Conservation (phyloP, 1,284 basidiomycete genomes). For the Moniliophthora roreri region DNA sequence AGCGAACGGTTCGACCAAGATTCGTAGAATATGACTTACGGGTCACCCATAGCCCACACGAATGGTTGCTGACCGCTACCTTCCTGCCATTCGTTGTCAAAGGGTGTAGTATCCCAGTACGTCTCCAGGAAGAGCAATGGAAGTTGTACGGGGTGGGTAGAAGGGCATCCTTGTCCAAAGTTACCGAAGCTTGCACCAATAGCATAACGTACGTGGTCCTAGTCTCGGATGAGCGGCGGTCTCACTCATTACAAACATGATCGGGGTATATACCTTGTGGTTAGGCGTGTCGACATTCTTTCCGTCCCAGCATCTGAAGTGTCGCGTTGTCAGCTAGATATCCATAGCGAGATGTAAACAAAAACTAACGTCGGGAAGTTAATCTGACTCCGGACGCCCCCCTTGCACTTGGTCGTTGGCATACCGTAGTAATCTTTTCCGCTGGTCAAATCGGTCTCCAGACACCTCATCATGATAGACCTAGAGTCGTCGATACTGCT, state of each 20-base stretch:
- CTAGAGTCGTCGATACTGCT: no score
- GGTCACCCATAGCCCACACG: slow-evolving; percentile 24
- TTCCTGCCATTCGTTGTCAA: slow-evolving; percentile 18
- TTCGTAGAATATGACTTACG: slow-evolving; percentile 13
- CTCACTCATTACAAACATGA: no score
- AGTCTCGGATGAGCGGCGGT: no score
- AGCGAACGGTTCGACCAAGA: background rate
- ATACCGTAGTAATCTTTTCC: no score
- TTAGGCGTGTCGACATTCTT: slow-evolving; percentile 24
- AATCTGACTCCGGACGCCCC: no score
- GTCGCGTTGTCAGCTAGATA: no score
- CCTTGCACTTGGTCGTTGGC: no score
- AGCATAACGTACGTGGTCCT: slow-evolving; percentile 21
- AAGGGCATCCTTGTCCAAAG: slow-evolving; percentile 18
- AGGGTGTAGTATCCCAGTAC: slow-evolving; percentile 24
- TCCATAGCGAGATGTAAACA: no score
- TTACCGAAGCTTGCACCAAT: slow-evolving; percentile 9
- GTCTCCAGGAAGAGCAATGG: slow-evolving; percentile 25
- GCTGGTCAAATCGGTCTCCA: no score
- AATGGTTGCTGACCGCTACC: slow-evolving; percentile 23
- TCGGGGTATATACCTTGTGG: slow-evolving; percentile 16
- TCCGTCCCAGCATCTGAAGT: slow-evolving; percentile 21
- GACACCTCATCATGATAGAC: no score
- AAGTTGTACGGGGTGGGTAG: slow-evolving; percentile 23
- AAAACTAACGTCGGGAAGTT: no score